phyloP scores from a whole-genome alignment of 73 alveolate species.

The Tetrahymena elliotti region DNA sequence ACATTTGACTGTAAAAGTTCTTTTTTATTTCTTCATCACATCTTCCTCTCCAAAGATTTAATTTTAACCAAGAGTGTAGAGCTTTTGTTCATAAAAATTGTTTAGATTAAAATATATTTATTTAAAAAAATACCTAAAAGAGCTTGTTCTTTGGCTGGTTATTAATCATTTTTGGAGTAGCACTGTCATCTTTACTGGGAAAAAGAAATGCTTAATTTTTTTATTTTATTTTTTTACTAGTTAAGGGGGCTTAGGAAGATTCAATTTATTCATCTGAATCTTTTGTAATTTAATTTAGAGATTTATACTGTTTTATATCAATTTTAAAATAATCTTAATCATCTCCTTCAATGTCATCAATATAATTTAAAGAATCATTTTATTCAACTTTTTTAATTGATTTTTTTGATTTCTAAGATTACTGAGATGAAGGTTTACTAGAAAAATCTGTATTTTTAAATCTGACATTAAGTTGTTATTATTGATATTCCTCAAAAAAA shows the following conservation, averaged over 20 bases:
- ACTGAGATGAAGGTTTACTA: neutral
- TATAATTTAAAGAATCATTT: neutral
- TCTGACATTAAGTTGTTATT: neutral
- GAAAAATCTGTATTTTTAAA: neutral
- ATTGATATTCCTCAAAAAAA: neutral
- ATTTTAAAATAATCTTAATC: neutral
- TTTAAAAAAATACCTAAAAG: neutral
- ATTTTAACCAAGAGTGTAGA: neutral
- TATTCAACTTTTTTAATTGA: neutral
- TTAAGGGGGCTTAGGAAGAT: neutral
- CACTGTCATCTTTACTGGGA: neutral
- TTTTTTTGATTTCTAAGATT: neutral
- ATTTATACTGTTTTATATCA: neutral
- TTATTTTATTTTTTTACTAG: neutral
- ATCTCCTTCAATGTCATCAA: neutral
- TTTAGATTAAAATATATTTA: neutral
- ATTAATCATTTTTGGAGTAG: neutral
- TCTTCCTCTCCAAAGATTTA: neutral
- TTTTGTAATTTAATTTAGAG: neutral
- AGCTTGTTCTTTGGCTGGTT: neutral
- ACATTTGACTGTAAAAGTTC: neutral
- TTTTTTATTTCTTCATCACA: neutral
- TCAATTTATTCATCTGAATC: neutral
- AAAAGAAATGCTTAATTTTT: neutral
- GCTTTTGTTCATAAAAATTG: neutral